phyloP scores from a whole-genome alignment of 2,329 filamentous ascomycete genomes.

The Dendryphion nanum region DNA sequence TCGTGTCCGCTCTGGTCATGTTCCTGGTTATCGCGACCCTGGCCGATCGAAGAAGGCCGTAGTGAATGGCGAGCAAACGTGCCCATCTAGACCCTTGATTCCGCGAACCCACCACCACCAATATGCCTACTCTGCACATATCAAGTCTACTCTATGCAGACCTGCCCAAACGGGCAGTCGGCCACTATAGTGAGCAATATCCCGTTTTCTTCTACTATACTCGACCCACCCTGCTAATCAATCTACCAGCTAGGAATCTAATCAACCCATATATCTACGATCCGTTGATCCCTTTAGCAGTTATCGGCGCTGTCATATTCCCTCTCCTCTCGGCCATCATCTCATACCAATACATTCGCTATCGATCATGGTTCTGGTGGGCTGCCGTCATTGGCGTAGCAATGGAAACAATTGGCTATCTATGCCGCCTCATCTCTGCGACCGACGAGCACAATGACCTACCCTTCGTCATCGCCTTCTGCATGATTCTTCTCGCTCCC shows the following conservation, averaged over 20 bases:
- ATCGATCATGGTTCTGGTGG: slow-evolving; percentile 39
- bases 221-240: not conserved
- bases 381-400: slow-evolving; percentile 29
- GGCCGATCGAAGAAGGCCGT: no score
- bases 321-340: slow-evolving; percentile 29
- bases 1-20: no score
- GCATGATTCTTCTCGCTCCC: slow-evolving; percentile 50
- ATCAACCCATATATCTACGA: slow-evolving; percentile 50
- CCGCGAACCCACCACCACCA: slow-evolving; percentile 1
- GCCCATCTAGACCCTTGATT: no score
- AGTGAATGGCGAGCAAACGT: no score
- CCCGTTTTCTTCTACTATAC: slow-evolving; percentile 1
- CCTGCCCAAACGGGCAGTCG: slow-evolving; percentile 21
- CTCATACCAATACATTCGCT: slow-evolving; percentile 34
- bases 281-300: slow-evolving; percentile 46
- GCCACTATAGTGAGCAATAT: slow-evolving; percentile 18
- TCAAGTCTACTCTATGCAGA: slow-evolving; percentile 11
- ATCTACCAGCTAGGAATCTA: slow-evolving; percentile 12
- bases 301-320: slow-evolving; percentile 45
- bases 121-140: slow-evolving; percentile 7
- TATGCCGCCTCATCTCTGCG: slow-evolving; percentile 48
- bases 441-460: slow-evolving; percentile 28
- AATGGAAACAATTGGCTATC: slow-evolving; percentile 54
- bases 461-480: slow-evolving; percentile 42
- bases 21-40: no score